Conservation (phyloP, 371 early-diverging fungal species). For the Fennellomyces sp. region DNA sequence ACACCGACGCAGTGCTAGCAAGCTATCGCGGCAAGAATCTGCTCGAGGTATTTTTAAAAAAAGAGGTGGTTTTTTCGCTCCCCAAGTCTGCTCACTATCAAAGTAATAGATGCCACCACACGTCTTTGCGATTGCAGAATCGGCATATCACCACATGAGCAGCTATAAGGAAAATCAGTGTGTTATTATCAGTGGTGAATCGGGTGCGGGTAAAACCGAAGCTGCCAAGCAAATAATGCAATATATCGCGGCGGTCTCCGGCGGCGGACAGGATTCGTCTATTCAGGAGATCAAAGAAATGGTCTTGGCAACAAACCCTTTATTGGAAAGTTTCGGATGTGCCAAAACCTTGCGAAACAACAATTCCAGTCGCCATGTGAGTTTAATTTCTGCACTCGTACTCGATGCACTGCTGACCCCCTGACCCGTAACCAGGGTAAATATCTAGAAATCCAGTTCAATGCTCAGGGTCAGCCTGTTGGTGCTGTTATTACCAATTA, state of each 20-base stretch:
- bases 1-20: constrained; percentile 72
- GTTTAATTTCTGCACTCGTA: constrained; percentile 14
- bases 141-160: constrained; percentile 90
- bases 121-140: constrained; percentile 88
- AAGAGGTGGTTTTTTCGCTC: too few species aligned
- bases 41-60: constrained; percentile 62
- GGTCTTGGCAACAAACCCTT: constrained; percentile 95
- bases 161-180: constrained; percentile 98
- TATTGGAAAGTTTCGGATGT: constrained; percentile 99
- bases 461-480: constrained; percentile 87
- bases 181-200: constrained; percentile 95
- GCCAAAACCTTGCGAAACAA: constrained; percentile 99
- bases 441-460: constrained; percentile 98
- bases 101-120: constrained; percentile 76
- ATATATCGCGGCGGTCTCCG: constrained; percentile 96
- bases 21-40: constrained; percentile 84
- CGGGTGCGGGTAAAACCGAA: constrained; percentile 93
- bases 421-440: constrained; percentile 72
- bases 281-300: constrained; percentile 95
- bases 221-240: constrained; percentile 93
- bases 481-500: constrained; percentile 99
- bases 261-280: constrained; percentile 70
- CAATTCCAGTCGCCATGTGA: constrained; percentile 97
- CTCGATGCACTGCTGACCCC: neutral
- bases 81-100: too few species aligned